Evolutionary conservation across 768 basidiomycete genomes (phyloP).

Genomic region (Termitomyces bulborhizus): DNA sequence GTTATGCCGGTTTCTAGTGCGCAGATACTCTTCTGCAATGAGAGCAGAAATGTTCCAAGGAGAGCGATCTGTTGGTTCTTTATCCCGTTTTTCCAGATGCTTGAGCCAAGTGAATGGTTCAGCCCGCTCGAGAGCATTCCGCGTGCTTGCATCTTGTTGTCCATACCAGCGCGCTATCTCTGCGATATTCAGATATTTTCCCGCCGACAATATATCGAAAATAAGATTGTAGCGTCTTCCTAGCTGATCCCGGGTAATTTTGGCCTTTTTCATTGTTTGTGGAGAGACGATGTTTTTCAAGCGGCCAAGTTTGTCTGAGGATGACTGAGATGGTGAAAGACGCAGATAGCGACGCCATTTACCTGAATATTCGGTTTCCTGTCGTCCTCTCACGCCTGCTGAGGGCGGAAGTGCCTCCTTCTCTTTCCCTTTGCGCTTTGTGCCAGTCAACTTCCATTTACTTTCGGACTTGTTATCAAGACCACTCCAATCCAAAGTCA

Average conservation of each 20-base stretch:
- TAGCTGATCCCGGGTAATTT: slow-evolving; percentile 60
- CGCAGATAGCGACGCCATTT: slow-evolving; percentile 7
- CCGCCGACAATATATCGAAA: slow-evolving; percentile 28
- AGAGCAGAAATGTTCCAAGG: slow-evolving; percentile 65
- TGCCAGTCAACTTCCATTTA: slow-evolving; percentile 53
- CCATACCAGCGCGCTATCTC: slow-evolving; percentile 57
- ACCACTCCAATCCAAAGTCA: slow-evolving; percentile 73
- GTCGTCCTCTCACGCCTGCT: slow-evolving; percentile 47
- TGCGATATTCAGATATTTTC: slow-evolving; percentile 35
- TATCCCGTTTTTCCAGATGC: slow-evolving; percentile 46
- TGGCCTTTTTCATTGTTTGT: slow-evolving; percentile 56
- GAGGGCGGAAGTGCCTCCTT: slow-evolving; percentile 27
- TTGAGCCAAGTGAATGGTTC: slow-evolving; percentile 76
- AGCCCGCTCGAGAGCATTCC: slow-evolving; percentile 48
- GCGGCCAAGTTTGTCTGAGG: slow-evolving; percentile 49
- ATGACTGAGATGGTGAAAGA: neutral
- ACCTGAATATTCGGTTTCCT: slow-evolving; percentile 57
- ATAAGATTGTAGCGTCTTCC: slow-evolving; percentile 58
- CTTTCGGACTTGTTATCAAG: slow-evolving; percentile 49
- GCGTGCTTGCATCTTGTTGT: slow-evolving; percentile 40
- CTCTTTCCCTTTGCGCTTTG: slow-evolving; percentile 57
- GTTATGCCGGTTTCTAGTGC: slow-evolving; percentile 29
- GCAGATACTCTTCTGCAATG: slow-evolving; percentile 60
- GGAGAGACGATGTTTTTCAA: slow-evolving; percentile 45
- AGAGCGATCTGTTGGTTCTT: slow-evolving; percentile 27